Conservation (phyloP, 768 basidiomycete genomes). For the Suillus paluster region DNA sequence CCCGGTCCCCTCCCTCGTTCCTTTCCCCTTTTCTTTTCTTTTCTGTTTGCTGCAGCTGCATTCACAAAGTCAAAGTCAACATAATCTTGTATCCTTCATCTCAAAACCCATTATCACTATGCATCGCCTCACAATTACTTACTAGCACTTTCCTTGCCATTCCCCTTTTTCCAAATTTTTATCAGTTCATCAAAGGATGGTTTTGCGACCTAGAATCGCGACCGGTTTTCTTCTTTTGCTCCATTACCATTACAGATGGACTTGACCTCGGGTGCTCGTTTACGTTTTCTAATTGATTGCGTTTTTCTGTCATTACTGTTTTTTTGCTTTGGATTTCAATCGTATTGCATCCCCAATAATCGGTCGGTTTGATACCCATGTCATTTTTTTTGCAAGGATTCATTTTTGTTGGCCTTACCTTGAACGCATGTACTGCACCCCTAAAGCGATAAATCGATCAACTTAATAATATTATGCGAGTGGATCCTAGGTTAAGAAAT, state of each 20-base stretch:
- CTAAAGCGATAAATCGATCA: not conserved
- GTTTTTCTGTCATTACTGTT: slow-evolving; percentile 35
- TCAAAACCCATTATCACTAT: slow-evolving; percentile 34
- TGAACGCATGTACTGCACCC: not conserved
- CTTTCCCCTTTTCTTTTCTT: too few species aligned
- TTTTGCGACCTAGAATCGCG: slow-evolving; percentile 28
- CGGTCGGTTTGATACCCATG: not conserved
- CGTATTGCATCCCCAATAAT: slow-evolving; percentile 22
- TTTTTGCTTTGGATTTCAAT: slow-evolving; percentile 22
- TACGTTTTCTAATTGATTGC: slow-evolving; percentile 31
- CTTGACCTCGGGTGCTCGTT: slow-evolving; percentile 24
- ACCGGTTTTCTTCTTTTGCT: slow-evolving; percentile 10
- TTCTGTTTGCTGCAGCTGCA: not conserved
- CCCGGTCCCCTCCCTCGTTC: slow-evolving; percentile 34
- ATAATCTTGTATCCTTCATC: slow-evolving; percentile 26
- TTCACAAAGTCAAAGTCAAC: slow-evolving; percentile 16
- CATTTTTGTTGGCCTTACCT: too few species aligned
- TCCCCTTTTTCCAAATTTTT: not conserved
- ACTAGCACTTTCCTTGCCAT: slow-evolving; percentile 20
- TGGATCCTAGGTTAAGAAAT: too few species aligned
- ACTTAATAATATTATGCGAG: too few species aligned
- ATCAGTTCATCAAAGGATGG: slow-evolving; percentile 21
- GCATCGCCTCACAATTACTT: slow-evolving; percentile 28
- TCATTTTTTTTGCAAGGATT: not conserved
- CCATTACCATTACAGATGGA: slow-evolving; percentile 27